Evolutionary conservation across 495 filamentous ascomycete genomes (phyloP).

Genomic region (Astrothelium subdiscretum): DNA sequence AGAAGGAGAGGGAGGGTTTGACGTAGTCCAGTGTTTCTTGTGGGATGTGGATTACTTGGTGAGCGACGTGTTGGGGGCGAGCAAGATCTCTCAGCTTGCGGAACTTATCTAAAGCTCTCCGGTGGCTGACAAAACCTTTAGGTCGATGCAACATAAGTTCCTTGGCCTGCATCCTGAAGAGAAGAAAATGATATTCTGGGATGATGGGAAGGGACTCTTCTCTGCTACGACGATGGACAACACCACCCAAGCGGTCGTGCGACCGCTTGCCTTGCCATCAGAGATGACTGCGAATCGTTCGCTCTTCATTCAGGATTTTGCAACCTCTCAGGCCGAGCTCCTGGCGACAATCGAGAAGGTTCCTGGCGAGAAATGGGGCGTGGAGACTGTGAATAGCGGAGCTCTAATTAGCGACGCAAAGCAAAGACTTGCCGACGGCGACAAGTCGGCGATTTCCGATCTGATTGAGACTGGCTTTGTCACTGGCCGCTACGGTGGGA

Average conservation of each 20-base stretch:
- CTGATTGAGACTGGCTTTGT: not conserved
- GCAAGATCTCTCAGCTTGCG: not conserved
- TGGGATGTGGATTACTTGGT: constrained; percentile 39
- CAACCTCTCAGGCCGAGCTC: constrained; percentile 34
- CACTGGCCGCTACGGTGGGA: constrained; percentile 1
- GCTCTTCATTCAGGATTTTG: constrained; percentile 34
- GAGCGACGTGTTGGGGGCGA: constrained; percentile 5
- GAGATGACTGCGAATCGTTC: constrained; percentile 33
- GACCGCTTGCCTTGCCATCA: constrained; percentile 26
- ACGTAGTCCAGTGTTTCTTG: constrained; percentile 37
- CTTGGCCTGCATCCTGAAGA: constrained; percentile 32
- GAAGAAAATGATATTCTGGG: constrained; percentile 35
- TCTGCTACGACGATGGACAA: constrained; percentile 29
- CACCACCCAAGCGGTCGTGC: constrained; percentile 29
- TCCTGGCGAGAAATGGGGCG: constrained; percentile 30
- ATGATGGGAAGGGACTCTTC: constrained; percentile 29
- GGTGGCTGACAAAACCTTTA: not conserved
- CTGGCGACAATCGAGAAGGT: constrained; percentile 31
- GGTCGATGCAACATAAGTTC: constrained; percentile 29
- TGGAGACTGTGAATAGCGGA: constrained; percentile 24
- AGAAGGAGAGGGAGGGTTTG: constrained; percentile 31
- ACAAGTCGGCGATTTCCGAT: constrained; percentile 13
- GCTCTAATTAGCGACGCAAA: constrained; percentile 20
- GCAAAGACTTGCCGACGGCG: constrained; percentile 28
- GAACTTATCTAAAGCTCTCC: not conserved